These are phyloP conservation scores for Pyrenophora graminea DNA, from an alignment of 2,329 filamentous ascomycete species.

Conservation along the genomic window DNA sequence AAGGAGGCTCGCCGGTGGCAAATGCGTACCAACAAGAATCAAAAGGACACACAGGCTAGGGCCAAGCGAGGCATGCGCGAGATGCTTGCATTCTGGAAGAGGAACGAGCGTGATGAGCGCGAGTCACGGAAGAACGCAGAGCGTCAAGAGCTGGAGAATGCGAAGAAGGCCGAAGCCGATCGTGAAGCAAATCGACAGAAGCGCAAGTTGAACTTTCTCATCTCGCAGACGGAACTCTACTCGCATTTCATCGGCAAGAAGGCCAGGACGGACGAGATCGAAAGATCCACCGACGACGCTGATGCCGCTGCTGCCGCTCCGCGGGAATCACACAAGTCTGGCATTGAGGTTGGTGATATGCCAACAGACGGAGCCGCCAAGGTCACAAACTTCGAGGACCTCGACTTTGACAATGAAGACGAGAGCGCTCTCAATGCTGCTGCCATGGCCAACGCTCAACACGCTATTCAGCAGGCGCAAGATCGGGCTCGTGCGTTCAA, in stretches of 20 bases:
- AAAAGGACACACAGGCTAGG: constrained; percentile 93
- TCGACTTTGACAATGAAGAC: constrained; percentile 95
- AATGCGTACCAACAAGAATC: constrained; percentile 95
- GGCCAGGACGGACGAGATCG: constrained; percentile 95
- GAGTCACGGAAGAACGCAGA: constrained; percentile 93
- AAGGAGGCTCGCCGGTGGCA: constrained; percentile 99
- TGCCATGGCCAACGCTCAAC: constrained; percentile 93
- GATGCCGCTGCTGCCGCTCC: constrained; percentile 50
- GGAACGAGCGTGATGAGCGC: constrained; percentile 95
- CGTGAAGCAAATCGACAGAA: constrained; percentile 97
- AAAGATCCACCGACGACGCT: constrained; percentile 83
- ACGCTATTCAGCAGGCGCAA: constrained; percentile 91
- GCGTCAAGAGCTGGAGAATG: constrained; percentile 93
- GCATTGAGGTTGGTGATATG: constrained; percentile 55
- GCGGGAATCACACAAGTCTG: constrained; percentile 45
- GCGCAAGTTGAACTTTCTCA: constrained; percentile 98
- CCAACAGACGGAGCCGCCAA: constrained; percentile 62
- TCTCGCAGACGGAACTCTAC: constrained; percentile 97
- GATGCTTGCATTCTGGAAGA: constrained; percentile 99
- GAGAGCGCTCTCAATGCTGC: constrained; percentile 79
- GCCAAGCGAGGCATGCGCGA: constrained; percentile 98
- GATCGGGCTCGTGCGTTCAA: constrained; percentile 94
- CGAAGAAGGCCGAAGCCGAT: constrained; percentile 94
- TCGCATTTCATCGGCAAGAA: constrained; percentile 99
- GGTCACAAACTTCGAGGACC: constrained; percentile 90